These are phyloP conservation scores for Suhomyces bokatorum DNA, from an alignment of 1,139 yeast species.

Conservation along the genomic window DNA sequence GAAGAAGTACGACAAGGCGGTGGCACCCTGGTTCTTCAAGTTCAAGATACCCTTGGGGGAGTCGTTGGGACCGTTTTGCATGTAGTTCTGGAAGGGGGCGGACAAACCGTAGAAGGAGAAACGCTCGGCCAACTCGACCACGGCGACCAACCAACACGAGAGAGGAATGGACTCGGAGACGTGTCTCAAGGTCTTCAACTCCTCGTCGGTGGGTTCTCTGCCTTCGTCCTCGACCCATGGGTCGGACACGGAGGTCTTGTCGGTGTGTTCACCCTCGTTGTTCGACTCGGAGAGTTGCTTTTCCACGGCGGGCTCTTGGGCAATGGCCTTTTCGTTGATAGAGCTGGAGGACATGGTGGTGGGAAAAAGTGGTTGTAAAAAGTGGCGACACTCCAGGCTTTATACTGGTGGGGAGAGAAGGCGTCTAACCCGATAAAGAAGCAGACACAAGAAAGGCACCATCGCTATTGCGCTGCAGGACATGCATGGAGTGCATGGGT, in stretches of 20 bases:
- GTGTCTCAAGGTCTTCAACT: slow-evolving; percentile 42
- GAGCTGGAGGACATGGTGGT: not conserved
- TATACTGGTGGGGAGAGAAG: not conserved
- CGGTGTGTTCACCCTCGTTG: not conserved
- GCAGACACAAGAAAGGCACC: not conserved
- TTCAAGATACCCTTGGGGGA: slow-evolving; percentile 62
- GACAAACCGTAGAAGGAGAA: slow-evolving; percentile 81
- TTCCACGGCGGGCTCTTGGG: slow-evolving; percentile 5
- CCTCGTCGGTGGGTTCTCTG: slow-evolving; percentile 39
- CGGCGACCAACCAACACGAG: slow-evolving; percentile 69
- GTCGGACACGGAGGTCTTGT: slow-evolving; percentile 4
- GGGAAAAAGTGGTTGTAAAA: not conserved
- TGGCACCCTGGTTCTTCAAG: slow-evolving; percentile 64
- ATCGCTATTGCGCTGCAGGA: not conserved
- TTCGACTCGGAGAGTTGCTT: slow-evolving; percentile 6
- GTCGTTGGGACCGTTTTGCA: slow-evolving; percentile 53
- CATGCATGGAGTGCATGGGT: not conserved
- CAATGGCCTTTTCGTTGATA: slow-evolving; percentile 1
- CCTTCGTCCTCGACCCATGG: slow-evolving; percentile 20
- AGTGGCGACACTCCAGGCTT: not conserved
- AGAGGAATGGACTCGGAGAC: slow-evolving; percentile 42
- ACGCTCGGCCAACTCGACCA: slow-evolving; percentile 80
- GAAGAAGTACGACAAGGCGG: slow-evolving; percentile 73
- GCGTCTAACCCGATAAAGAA: not conserved
- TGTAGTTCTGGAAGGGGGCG: slow-evolving; percentile 76